Evolutionary conservation across 352 stramenopile species (phyloP).

Genomic region (Globisporangium carolinianum): DNA sequence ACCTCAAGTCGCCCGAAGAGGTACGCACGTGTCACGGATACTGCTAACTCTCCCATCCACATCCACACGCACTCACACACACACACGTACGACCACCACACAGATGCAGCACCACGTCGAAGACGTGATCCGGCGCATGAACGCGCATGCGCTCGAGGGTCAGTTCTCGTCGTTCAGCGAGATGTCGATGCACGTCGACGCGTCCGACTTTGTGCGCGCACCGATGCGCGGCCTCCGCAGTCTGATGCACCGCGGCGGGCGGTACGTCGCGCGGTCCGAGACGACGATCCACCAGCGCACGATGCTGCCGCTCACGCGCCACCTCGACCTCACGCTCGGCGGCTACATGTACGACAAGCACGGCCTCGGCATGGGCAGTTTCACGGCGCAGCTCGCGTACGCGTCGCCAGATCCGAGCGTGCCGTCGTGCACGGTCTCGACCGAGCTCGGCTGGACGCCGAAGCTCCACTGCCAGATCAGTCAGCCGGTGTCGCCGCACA

Average conservation of each 20-base stretch:
- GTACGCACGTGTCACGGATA: not conserved
- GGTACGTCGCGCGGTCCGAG: constrained; percentile 55
- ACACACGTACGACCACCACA: too few relatives aligned
- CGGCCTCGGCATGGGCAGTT: constrained; percentile 58
- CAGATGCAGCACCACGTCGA: constrained; percentile 51
- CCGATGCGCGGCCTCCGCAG: constrained; percentile 51
- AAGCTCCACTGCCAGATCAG: constrained; percentile 72
- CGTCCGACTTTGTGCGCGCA: constrained; percentile 57
- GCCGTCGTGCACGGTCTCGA: constrained; percentile 53
- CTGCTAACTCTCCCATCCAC: not conserved
- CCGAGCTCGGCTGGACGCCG: constrained; percentile 68
- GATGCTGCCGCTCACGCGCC: constrained; percentile 47
- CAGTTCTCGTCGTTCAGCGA: constrained; percentile 79
- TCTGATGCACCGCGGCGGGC: constrained; percentile 35
- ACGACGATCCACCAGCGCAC: constrained; percentile 81
- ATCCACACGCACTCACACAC: too few relatives aligned
- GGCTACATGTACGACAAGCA: constrained; percentile 83
- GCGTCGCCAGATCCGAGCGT: constrained; percentile 54
- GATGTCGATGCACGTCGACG: constrained; percentile 76
- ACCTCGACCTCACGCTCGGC: constrained; percentile 55
- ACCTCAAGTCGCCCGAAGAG: constrained; percentile 42
- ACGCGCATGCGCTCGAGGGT: constrained; percentile 62
- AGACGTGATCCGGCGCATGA: constrained; percentile 46
- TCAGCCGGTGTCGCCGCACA: constrained; percentile 64
- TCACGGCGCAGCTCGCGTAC: constrained; percentile 62